Conservation (phyloP, 75 land plant genomes). For the Sequoiadendron giganteum region DNA sequence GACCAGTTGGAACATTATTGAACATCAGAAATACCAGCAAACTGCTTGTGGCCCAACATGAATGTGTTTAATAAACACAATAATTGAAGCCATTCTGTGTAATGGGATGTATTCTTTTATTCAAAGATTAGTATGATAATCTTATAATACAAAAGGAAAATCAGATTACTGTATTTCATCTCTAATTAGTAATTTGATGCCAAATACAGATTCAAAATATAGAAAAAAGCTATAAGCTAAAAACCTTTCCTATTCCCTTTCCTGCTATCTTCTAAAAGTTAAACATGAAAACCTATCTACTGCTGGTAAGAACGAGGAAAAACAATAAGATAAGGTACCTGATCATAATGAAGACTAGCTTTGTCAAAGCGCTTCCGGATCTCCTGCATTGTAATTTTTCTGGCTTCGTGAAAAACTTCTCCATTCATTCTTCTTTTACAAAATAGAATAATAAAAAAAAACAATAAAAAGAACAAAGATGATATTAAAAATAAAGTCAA, state of each 20-base stretch:
- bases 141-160: too few species aligned
- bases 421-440: background rate
- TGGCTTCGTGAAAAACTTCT: background rate
- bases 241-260: background rate
- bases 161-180: background rate
- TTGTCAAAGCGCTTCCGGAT: constrained; percentile 96
- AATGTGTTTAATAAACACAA: background rate
- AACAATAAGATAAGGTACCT: constrained; percentile 44
- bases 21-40: background rate
- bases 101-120: background rate
- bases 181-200: background rate
- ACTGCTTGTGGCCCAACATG: background rate
- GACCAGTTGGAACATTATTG: background rate
- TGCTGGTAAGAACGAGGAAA: background rate
- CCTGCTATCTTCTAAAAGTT: background rate
- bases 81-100: background rate
- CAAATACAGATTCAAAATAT: background rate
- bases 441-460: background rate
- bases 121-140: background rate
- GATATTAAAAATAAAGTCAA: background rate
- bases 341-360: constrained; percentile 90
- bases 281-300: background rate
- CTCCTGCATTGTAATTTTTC: constrained; percentile 58
- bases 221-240: background rate
- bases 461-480: background rate